phyloP scores from a whole-genome alignment of 306 rosid species.

The Quercus suber region DNA sequence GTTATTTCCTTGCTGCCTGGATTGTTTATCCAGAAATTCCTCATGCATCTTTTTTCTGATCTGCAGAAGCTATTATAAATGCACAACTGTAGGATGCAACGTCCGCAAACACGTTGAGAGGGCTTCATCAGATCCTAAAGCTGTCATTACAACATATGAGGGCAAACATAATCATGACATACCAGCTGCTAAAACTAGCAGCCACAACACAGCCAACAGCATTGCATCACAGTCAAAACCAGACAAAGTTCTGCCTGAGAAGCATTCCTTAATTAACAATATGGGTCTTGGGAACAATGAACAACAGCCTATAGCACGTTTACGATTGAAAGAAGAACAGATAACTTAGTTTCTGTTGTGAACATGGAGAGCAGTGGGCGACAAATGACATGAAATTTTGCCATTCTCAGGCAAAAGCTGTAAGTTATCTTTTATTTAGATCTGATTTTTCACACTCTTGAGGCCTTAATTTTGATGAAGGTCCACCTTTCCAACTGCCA shows the following conservation, averaged over 20 bases:
- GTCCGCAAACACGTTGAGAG: conserved; percentile 91
- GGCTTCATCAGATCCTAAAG: conserved; percentile 82
- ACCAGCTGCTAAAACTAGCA: conserved; percentile 69
- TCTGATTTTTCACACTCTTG: conserved; percentile 25
- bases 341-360: conserved; percentile 35
- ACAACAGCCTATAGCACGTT: conserved; percentile 50
- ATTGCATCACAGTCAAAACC: conserved; percentile 39
- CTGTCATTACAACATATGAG: conserved; percentile 87
- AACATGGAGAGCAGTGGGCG: conserved; percentile 6
- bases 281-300: conserved; percentile 34
- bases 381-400: conserved; percentile 9
- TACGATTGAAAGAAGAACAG: conserved; percentile 72
- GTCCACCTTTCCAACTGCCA: conserved; percentile 18
- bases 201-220: conserved; percentile 57
- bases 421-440: conserved; percentile 16
- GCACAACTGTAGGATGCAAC: conserved; percentile 73
- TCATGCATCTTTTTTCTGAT: conserved; percentile 15
- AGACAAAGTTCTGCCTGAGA: conserved; percentile 32
- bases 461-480: conserved; percentile 46
- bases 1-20: neutral
- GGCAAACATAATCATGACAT: conserved; percentile 88
- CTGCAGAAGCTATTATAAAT: conserved; percentile 87
- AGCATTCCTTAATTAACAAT: conserved; percentile 16
- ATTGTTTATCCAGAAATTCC: neutral
- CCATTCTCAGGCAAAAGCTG: conserved; percentile 19